These are phyloP conservation scores for Solanum tarapatanum DNA, from an alignment of 257 asterid genomes.

Conservation along the genomic window DNA sequence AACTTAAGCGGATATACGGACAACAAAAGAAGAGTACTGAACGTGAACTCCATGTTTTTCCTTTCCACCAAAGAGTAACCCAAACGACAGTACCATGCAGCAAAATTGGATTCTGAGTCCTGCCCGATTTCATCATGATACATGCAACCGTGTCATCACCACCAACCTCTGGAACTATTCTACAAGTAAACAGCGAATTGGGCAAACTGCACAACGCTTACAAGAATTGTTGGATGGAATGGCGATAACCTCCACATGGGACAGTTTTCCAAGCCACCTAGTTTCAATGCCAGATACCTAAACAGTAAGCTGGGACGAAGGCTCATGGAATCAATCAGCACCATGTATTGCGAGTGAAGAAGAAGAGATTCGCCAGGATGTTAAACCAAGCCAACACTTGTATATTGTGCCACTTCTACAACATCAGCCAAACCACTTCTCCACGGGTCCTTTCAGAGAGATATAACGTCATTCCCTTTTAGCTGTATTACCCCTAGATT, in stretches of 20 bases:
- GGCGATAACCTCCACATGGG: neutral
- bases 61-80: neutral
- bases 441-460: neutral
- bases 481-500: neutral
- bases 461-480: neutral
- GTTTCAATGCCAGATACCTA: neutral
- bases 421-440: neutral
- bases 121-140: neutral
- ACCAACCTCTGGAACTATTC: neutral
- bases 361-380: neutral
- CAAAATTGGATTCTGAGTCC: neutral
- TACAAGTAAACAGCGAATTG: neutral
- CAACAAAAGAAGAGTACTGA: neutral
- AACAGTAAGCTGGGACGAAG: neutral
- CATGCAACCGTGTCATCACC: neutral
- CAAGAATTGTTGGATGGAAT: neutral
- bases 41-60: neutral
- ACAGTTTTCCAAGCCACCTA: neutral
- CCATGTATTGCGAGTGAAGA: neutral
- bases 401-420: neutral
- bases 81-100: neutral
- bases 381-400: neutral
- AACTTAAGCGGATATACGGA: neutral
- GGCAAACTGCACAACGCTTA: neutral
- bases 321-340: neutral